Evolutionary conservation across 257 asterid genomes (phyloP).

Genomic region (Schizonepeta tenuifolia): DNA sequence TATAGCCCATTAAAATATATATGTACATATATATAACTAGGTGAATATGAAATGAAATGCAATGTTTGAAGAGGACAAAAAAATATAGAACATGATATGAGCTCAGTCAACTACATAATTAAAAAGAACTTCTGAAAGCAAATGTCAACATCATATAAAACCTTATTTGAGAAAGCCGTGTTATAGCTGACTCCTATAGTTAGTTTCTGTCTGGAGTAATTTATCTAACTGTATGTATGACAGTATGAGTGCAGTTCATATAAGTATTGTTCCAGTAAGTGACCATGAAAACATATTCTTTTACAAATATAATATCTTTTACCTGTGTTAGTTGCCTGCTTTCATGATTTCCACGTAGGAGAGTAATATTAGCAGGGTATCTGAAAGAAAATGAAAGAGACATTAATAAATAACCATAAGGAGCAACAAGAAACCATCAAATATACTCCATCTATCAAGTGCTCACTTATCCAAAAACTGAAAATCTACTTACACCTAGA

Average conservation of each 20-base stretch:
- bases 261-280: background rate
- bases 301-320: slow-evolving; percentile 14
- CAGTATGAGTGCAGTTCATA: background rate
- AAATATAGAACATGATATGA: background rate
- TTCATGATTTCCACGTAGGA: slow-evolving; percentile 97
- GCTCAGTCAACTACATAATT: background rate
- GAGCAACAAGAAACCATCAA: slow-evolving; percentile 25
- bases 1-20: too few relatives aligned
- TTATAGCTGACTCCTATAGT: slow-evolving; percentile 15
- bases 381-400: slow-evolving; percentile 47
- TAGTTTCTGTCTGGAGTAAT: background rate
- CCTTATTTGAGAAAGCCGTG: slow-evolving; percentile 3
- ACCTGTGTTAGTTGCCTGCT: slow-evolving; percentile 99
- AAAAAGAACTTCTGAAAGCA: background rate
- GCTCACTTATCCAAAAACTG: slow-evolving; percentile 14
- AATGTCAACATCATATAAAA: slow-evolving; percentile 5
- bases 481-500: background rate
- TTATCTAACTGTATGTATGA: slow-evolving; percentile 4
- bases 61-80: too few relatives aligned
- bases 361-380: slow-evolving; percentile 93
- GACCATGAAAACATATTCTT: background rate
- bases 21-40: too few relatives aligned
- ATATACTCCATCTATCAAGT: slow-evolving; percentile 17
- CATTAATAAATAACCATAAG: slow-evolving; percentile 26
- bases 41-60: too few relatives aligned